Percentiles rank a stretch among this genome's conserved stretches.
Conservation (phyloP, 305 asterid species). For the Solanum hybrid region DNA sequence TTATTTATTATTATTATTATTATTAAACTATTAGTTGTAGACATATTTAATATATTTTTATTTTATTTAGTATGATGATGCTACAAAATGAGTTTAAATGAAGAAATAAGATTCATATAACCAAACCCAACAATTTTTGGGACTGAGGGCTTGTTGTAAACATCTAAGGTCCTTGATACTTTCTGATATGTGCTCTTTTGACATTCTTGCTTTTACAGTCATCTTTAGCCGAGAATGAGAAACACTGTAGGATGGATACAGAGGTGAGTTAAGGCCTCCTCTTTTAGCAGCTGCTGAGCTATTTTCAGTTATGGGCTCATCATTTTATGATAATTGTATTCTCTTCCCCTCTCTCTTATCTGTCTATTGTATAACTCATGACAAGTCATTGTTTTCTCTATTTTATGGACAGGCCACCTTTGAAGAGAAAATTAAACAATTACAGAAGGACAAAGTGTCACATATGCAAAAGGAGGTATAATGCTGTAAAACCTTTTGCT, state of each 20-base stretch:
- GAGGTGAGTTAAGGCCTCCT: slow-evolving; percentile 32
- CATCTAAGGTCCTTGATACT: neutral
- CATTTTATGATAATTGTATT: neutral
- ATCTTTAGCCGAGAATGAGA: slow-evolving; percentile 27
- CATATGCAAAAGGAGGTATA: slow-evolving; percentile 43
- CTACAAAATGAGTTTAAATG: neutral
- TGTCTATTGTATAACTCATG: neutral
- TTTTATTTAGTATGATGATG: neutral
- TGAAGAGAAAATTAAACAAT: slow-evolving; percentile 34
- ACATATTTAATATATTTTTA: neutral
- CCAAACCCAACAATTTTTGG: neutral
- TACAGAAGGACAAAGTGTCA: slow-evolving; percentile 39
- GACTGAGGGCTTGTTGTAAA: neutral
- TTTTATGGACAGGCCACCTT: slow-evolving; percentile 30
- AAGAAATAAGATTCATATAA: neutral
- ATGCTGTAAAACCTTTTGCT: neutral
- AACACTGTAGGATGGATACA: slow-evolving; percentile 27
- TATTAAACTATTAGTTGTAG: neutral
- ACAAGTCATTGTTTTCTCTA: neutral
- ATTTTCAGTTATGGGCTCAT: neutral
- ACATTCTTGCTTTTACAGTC: slow-evolving; percentile 16
- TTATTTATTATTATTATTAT: neutral
- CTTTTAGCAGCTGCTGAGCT: neutral
- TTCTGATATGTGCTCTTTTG: slow-evolving; percentile 4
- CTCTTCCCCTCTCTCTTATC: neutral